Percentiles rank a stretch among this genome's conserved stretches.
Conservation (phyloP, 306 rosid genomes). For the Potentilla sterilis region DNA sequence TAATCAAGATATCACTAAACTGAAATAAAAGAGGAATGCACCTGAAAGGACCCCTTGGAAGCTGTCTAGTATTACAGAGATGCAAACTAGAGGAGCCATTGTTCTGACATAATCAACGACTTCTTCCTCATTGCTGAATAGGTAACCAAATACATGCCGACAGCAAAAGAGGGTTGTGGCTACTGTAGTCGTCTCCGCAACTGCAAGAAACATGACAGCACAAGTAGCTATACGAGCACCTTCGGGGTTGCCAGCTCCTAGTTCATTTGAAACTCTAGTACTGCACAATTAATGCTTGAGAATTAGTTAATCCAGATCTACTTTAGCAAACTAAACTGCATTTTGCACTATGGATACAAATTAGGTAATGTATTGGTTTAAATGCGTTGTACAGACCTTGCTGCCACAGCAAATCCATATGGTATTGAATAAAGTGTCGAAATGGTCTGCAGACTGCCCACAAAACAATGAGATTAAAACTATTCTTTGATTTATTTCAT, state of each 20-base stretch:
- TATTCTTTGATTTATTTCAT: background rate
- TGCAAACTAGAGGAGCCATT: conserved; percentile 61
- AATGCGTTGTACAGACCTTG: conserved; percentile 9
- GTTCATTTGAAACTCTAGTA: conserved; percentile 73
- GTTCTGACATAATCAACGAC: conserved; percentile 61
- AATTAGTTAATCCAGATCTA: background rate
- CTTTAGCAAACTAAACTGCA: background rate
- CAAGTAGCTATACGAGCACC: conserved; percentile 47
- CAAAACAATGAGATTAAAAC: background rate
- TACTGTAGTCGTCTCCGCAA: conserved; percentile 37
- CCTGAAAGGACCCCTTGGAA: conserved; percentile 65
- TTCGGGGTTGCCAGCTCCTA: conserved; percentile 64
- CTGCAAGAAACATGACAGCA: conserved; percentile 43
- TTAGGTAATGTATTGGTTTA: background rate
- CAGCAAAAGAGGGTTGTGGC: conserved; percentile 42
- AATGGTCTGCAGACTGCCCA: conserved; percentile 16
- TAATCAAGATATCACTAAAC: background rate
- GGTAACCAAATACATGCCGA: conserved; percentile 53
- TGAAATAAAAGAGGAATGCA: conserved; percentile 1
- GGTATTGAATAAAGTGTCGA: conserved; percentile 25
- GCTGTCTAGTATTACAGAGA: conserved; percentile 57
- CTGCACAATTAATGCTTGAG: conserved; percentile 19
- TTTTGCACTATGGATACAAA: background rate
- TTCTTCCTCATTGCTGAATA: conserved; percentile 64
- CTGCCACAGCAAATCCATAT: conserved; percentile 24